These are phyloP conservation scores for Metschnikowia santaceciliae DNA, from an alignment of 805 yeast genomes.

Conservation along the genomic window DNA sequence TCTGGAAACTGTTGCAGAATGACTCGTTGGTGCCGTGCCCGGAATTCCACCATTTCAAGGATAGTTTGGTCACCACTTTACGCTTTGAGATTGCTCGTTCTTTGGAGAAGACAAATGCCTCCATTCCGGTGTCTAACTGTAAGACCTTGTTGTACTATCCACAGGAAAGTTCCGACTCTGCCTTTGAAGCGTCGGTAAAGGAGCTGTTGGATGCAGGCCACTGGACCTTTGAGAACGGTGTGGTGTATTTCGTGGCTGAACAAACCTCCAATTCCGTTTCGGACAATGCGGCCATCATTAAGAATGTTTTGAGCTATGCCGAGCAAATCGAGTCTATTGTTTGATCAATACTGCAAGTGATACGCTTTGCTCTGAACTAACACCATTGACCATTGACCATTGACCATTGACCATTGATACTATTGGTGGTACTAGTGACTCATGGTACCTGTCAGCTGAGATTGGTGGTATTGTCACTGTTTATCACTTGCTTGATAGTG, in stretches of 20 bases:
- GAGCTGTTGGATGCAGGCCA: slow-evolving; percentile 40
- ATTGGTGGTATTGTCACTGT: too few species aligned
- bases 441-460: too few species aligned
- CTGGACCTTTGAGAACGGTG: slow-evolving; percentile 57
- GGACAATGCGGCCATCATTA: slow-evolving; percentile 47
- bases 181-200: slow-evolving; percentile 28
- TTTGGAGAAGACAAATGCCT: slow-evolving; percentile 70
- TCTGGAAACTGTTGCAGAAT: slow-evolving; percentile 70
- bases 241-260: slow-evolving; percentile 52
- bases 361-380: too few species aligned
- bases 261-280: slow-evolving; percentile 38
- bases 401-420: too few species aligned
- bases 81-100: slow-evolving; percentile 83
- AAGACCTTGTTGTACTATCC: slow-evolving; percentile 72
- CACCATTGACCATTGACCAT: too few species aligned
- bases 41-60: slow-evolving; percentile 77
- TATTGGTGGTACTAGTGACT: too few species aligned
- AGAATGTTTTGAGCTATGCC: slow-evolving; percentile 79
- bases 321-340: slow-evolving; percentile 90
- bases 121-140: slow-evolving; percentile 77
- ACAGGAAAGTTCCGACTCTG: slow-evolving; percentile 35
- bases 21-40: slow-evolving; percentile 54
- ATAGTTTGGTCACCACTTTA: slow-evolving; percentile 70
- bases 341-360: slow-evolving; percentile 20
- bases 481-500: too few species aligned